Evolutionary conservation across 2,329 filamentous ascomycete species (phyloP), one percentile per base, ranked within the genome.

Genomic region (Metarhizium brunneum): DNA sequence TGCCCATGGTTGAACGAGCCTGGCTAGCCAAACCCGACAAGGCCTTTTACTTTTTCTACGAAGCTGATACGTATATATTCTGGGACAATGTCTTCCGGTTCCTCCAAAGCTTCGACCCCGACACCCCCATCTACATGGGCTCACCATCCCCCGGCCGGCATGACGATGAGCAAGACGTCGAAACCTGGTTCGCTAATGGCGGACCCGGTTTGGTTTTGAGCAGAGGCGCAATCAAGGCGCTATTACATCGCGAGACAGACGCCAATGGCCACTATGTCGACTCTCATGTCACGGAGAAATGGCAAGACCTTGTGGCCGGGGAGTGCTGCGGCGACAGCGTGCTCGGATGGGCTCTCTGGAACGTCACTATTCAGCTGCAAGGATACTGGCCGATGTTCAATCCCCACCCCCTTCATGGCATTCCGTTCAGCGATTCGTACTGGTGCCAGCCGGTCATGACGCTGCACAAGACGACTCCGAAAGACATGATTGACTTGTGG

Each of bases 381-480:
- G 69, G 76, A 52, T 68, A 70, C 3, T 74, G 73, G 62, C 80
- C 80, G n/a, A 77, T 81, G 74, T 73, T 82, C 61, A 80, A 82
- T 58, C 78, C 77, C 56, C 77, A 82, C 60, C 80, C 80, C 61
- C 77, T 77, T 4, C 74, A 69, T 36, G 78, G 75, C 16, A 64
- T 82, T 36, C 75, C 76, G 3, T 81, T 73, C 57, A 73, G 74
- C 2, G 68, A 69, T 4, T 69, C 66, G 11, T 76, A 80, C 58
- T 83, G 80, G 79, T 82, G 80, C 59, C 76, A 81, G 61, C 79
- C 79, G 3, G 71, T 80, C 14, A 63, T 82, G 49, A 80, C 79
- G 2, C 79, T 82, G 75, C 79, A 81, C 61, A 78, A 81, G 61
- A 73, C 82, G 64, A 73, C 74, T 48, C 71, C 77, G 7, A 72